Conservation (phyloP, 83 land plant species). For the Picea mariana region DNA sequence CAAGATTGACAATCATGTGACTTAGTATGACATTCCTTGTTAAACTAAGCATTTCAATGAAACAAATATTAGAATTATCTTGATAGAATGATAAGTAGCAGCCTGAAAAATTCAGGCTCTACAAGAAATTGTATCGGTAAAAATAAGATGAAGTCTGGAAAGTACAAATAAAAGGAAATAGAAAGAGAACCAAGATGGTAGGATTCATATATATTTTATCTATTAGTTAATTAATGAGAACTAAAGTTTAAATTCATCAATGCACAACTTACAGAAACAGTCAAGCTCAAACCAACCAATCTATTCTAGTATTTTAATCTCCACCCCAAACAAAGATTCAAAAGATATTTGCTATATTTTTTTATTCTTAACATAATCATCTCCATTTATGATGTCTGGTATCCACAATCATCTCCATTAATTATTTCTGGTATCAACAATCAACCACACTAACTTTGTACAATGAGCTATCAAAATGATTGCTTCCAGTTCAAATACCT, state of each 20-base stretch:
- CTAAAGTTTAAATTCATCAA: neutral
- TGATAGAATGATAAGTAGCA: neutral
- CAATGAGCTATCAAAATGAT: slow-evolving; percentile 8
- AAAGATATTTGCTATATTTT: neutral
- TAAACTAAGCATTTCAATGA: too few relatives aligned
- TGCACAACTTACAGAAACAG: neutral
- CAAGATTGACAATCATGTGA: neutral
- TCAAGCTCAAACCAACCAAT: neutral
- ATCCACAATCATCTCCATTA: slow-evolving; percentile 8
- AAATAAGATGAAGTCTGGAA: too few relatives aligned
- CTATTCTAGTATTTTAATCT: neutral
- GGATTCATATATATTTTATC: neutral
- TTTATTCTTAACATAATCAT: slow-evolving; percentile 10
- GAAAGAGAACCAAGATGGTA: neutral
- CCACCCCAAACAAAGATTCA: neutral
- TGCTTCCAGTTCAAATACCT: slow-evolving; percentile 4
- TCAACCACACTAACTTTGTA: slow-evolving; percentile 10
- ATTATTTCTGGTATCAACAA: neutral
- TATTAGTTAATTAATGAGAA: neutral
- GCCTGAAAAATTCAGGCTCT: neutral
- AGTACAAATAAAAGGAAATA: neutral
- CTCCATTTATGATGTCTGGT: too few relatives aligned
- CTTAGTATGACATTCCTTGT: neutral
- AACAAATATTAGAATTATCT: neutral
- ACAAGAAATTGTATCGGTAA: neutral